Percentiles rank a stretch among this genome's conserved stretches.
phyloP scores from a whole-genome alignment of 1,284 basidiomycete genomes.

The Cyathus pygmaeus region DNA sequence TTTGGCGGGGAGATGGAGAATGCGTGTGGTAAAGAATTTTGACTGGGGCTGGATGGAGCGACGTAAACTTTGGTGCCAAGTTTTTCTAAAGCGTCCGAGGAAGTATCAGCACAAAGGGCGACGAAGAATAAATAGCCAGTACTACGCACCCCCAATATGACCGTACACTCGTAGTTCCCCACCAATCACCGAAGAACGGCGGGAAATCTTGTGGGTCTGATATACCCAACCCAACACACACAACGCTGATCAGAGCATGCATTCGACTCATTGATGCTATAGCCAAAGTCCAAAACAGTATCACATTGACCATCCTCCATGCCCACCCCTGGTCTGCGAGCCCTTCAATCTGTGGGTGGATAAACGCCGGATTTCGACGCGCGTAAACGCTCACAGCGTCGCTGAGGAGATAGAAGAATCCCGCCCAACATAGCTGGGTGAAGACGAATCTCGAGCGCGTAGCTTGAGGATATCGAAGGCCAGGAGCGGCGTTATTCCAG shows the following conservation, averaged over 20 bases:
- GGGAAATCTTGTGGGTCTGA: neutral
- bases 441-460: neutral
- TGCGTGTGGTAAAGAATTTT: neutral
- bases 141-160: neutral
- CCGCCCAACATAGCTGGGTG: neutral
- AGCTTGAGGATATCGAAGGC: neutral
- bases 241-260: neutral
- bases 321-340: neutral
- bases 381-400: neutral
- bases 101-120: no score
- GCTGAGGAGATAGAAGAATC: neutral
- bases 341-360: neutral
- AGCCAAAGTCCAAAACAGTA: neutral
- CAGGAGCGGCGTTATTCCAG: neutral
- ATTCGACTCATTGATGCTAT: neutral
- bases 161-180: neutral
- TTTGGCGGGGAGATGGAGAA: neutral
- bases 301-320: neutral
- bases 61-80: neutral
- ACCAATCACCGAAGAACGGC: neutral
- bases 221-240: neutral
- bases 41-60: neutral
- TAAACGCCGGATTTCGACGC: neutral
- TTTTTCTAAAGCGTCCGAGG: neutral
- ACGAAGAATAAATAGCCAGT: no score